Evolutionary conservation across 2,329 filamentous ascomycete genomes (phyloP).

Genomic region (Alternaria tenuissima): DNA sequence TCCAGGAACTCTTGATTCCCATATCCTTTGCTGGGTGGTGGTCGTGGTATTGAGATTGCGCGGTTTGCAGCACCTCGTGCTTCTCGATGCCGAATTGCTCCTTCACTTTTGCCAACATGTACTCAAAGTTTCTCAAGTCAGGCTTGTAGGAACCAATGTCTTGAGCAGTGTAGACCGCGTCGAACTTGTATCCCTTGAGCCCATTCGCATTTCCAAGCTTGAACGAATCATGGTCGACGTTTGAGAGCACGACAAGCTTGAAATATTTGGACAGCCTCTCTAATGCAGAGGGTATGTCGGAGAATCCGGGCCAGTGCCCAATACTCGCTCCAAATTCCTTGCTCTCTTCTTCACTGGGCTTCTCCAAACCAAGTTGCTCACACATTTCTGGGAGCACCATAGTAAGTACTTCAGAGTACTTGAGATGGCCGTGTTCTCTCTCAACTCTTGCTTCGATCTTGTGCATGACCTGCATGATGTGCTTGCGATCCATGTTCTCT

Average conservation of each 20-base stretch:
- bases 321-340: constrained; percentile 62
- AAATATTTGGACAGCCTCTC: constrained; percentile 59
- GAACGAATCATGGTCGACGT: constrained; percentile 66
- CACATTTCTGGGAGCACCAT: constrained; percentile 60
- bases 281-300: constrained; percentile 65
- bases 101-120: constrained; percentile 65
- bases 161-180: constrained; percentile 73
- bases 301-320: constrained; percentile 64
- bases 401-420: constrained; percentile 68
- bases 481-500: constrained; percentile 32
- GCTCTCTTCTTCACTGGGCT: constrained; percentile 52
- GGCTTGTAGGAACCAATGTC: constrained; percentile 79
- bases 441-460: constrained; percentile 61
- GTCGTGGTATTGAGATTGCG: constrained; percentile 72
- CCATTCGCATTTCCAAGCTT: constrained; percentile 57
- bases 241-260: constrained; percentile 69
- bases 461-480: constrained; percentile 54
- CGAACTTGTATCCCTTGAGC: constrained; percentile 65
- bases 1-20: constrained; percentile 71
- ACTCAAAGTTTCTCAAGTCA: constrained; percentile 68
- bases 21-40: constrained; percentile 70
- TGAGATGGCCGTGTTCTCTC: constrained; percentile 61
- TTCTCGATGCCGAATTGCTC: constrained; percentile 65
- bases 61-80: constrained; percentile 70
- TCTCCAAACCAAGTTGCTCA: constrained; percentile 51